Percentiles rank a stretch among this genome's conserved stretches.
These are phyloP conservation scores for Smithsoniella earleae DNA, from an alignment of 163 green algal species.

Conservation along the genomic window DNA sequence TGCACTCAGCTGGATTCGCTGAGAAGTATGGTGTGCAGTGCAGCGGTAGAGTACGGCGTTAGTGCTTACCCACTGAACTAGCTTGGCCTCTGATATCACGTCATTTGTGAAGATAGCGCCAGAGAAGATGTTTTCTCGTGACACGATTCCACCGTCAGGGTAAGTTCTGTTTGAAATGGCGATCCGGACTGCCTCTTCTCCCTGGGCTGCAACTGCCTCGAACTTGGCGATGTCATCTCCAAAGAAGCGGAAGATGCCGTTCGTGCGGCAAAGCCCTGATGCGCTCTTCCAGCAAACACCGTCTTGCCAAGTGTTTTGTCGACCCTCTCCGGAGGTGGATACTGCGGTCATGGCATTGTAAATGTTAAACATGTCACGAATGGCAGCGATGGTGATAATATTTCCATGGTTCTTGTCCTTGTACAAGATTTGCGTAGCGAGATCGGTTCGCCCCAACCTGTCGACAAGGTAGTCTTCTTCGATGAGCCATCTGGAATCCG, in stretches of 20 bases:
- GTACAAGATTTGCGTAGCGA: background rate
- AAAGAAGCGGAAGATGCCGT: constrained; percentile 2
- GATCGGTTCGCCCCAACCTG: background rate
- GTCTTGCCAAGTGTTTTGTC: background rate
- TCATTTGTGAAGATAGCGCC: background rate
- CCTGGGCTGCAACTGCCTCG: constrained; percentile 1
- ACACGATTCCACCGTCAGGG: background rate
- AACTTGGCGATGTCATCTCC: background rate
- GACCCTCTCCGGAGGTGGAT: background rate
- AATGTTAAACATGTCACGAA: background rate
- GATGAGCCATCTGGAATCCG: background rate
- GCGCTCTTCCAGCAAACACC: constrained; percentile 8
- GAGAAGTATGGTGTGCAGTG: background rate
- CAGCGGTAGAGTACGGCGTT: background rate
- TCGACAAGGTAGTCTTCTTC: background rate
- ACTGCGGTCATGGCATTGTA: background rate
- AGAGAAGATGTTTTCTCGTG: background rate
- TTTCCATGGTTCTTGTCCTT: background rate
- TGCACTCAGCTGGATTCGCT: too few relatives aligned
- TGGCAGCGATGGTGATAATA: background rate
- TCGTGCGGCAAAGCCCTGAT: background rate
- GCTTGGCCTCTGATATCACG: background rate
- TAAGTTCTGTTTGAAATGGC: background rate
- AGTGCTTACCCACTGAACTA: background rate
- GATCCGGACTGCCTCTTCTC: background rate